A percentile compares a stretch with the other conserved stretches of the same genome.
phyloP scores from a whole-genome alignment of 768 basidiomycete species.

The Leccinellum albellum region DNA sequence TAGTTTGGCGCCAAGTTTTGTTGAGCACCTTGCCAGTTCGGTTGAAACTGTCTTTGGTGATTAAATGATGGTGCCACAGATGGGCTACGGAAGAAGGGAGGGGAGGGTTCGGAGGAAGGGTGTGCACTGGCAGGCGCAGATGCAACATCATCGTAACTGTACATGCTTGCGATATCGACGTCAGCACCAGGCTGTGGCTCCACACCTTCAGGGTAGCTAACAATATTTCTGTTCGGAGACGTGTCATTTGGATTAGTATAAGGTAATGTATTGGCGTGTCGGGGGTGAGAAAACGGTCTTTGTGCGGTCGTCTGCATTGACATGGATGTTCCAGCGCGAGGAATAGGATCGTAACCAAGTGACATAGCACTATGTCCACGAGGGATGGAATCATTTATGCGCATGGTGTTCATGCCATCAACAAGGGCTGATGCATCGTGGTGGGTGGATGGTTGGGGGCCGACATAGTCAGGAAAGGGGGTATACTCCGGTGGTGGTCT shows the following conservation, averaged over 20 bases:
- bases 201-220: conserved; percentile 24
- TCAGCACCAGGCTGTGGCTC: conserved; percentile 30
- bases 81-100: conserved; percentile 18
- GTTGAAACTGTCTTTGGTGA: conserved; percentile 18
- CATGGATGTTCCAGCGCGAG: conserved; percentile 57
- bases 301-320: conserved; percentile 38
- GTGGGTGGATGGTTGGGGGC: conserved; percentile 39
- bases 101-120: conserved; percentile 22
- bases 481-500: conserved; percentile 35
- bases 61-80: conserved; percentile 16
- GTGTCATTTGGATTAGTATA: conserved; percentile 20
- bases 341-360: conserved; percentile 42
- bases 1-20: conserved; percentile 20
- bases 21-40: conserved; percentile 29
- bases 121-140: conserved; percentile 31
- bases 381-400: conserved; percentile 41
- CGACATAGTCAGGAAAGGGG: conserved; percentile 19
- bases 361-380: conserved; percentile 29
- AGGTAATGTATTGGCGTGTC: conserved; percentile 43
- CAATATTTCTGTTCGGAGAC: conserved; percentile 24
- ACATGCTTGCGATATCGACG: conserved; percentile 34
- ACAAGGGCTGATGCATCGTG: conserved; percentile 39
- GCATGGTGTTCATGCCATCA: conserved; percentile 53
- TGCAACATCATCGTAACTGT: conserved; percentile 38
- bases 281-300: conserved; percentile 33